phyloP scores from a whole-genome alignment of 2,329 filamentous ascomycete species.

The Verticillium isaacii region DNA sequence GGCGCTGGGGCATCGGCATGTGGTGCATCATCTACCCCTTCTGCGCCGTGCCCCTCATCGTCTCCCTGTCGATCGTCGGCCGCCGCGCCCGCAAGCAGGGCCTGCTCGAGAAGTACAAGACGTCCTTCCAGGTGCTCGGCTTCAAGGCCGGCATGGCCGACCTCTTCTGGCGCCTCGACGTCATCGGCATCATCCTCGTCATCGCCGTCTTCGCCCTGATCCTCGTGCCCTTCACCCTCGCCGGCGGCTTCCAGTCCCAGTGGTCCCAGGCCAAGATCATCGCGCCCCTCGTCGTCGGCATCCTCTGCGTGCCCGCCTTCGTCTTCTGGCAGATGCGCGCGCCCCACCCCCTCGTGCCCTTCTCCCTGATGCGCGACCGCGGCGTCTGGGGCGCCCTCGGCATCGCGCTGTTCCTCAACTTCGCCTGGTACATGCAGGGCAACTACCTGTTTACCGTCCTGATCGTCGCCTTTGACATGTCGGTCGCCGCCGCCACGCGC shows the following conservation, averaged over 20 bases:
- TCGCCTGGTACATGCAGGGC: slow-evolving; percentile 58
- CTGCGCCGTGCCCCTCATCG: slow-evolving; percentile 46
- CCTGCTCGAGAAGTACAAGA: slow-evolving; percentile 31
- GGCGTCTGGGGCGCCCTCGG: slow-evolving; percentile 59
- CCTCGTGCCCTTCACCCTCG: slow-evolving; percentile 39
- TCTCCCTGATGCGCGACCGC: slow-evolving; percentile 56
- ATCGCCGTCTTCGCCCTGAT: slow-evolving; percentile 42
- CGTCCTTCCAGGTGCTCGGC: slow-evolving; percentile 26
- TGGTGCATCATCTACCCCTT: slow-evolving; percentile 57
- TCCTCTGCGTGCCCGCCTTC: slow-evolving; percentile 45
- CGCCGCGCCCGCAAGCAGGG: slow-evolving; percentile 48
- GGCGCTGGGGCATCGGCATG: slow-evolving; percentile 63
- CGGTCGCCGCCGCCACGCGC: slow-evolving; percentile 49
- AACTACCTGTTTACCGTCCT: slow-evolving; percentile 62
- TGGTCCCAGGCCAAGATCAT: slow-evolving; percentile 35
- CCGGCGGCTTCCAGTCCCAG: slow-evolving; percentile 32
- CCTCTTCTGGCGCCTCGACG: slow-evolving; percentile 42
- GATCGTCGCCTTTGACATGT: slow-evolving; percentile 56
- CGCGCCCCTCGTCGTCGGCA: slow-evolving; percentile 38
- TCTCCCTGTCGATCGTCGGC: slow-evolving; percentile 44
- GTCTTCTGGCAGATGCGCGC: slow-evolving; percentile 42
- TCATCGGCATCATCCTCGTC: slow-evolving; percentile 38
- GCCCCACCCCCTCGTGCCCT: slow-evolving; percentile 53
- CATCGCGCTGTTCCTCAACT: slow-evolving; percentile 52
- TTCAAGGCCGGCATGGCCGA: slow-evolving; percentile 26